Conservation (phyloP, 1,284 basidiomycete species). For the Trichosporon asahii region DNA sequence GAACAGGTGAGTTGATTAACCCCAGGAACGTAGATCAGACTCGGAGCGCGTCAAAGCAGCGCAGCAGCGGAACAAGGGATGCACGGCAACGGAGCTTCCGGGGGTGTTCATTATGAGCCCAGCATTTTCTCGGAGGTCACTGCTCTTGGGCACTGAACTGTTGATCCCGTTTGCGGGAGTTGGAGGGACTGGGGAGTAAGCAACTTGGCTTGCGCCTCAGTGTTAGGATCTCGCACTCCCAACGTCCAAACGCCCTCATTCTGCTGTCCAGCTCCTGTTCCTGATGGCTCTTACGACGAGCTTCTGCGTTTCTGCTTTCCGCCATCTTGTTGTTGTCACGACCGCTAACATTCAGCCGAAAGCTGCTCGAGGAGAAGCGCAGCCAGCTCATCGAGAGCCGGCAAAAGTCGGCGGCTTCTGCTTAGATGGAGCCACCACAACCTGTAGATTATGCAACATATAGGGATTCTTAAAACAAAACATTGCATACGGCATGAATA, state of each 20-base stretch:
- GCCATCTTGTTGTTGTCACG: background rate
- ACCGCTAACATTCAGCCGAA: background rate
- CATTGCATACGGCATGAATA: background rate
- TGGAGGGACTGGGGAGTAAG: too few relatives aligned
- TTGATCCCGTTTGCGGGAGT: too few relatives aligned
- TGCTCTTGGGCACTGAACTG: too few relatives aligned
- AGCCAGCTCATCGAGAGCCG: slow-evolving; percentile 9
- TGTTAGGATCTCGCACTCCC: too few relatives aligned
- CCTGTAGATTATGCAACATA: slow-evolving; percentile 11
- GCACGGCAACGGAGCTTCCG: too few relatives aligned
- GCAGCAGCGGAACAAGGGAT: too few relatives aligned
- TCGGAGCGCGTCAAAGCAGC: background rate
- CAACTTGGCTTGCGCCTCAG: too few relatives aligned
- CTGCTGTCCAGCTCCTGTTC: too few relatives aligned
- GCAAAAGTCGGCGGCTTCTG: background rate
- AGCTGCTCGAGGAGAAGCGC: slow-evolving; percentile 7
- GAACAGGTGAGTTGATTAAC: slow-evolving; percentile 43
- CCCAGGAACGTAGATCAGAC: background rate
- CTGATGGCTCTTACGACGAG: background rate
- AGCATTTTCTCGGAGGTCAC: too few relatives aligned
- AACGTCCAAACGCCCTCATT: too few relatives aligned
- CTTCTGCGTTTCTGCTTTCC: background rate
- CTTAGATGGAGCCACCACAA: background rate
- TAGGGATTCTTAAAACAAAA: background rate
- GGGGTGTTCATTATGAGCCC: too few relatives aligned